Percentiles rank a stretch among this genome's conserved stretches.
Evolutionary conservation across 1,284 basidiomycete species (phyloP).

Genomic region (Rhodotorula sp.): DNA sequence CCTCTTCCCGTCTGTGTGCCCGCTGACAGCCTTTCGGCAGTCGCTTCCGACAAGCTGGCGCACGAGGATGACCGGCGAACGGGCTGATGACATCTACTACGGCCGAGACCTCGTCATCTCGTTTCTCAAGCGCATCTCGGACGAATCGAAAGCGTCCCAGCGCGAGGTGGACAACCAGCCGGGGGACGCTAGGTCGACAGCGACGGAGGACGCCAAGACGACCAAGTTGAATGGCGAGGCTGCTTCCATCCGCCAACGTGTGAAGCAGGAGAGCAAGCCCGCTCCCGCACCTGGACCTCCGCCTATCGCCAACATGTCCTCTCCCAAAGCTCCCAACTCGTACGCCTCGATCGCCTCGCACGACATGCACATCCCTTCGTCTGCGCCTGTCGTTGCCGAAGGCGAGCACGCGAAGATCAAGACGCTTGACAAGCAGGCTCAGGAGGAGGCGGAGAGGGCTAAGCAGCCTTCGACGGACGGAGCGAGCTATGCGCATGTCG

Average conservation of each 20-base stretch:
- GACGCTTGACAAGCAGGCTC: conserved; percentile 1
- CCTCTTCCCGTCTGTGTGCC: not conserved
- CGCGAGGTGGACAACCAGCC: not conserved
- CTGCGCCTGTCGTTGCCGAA: conserved; percentile 2
- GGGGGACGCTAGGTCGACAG: not conserved
- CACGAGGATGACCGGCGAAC: conserved; percentile 15
- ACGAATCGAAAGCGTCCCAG: not conserved
- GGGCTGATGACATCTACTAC: conserved; percentile 4
- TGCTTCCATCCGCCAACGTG: no score
- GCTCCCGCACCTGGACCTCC: no score
- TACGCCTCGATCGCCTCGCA: not conserved
- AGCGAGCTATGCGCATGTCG: not conserved
- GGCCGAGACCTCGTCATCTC: conserved; percentile 17
- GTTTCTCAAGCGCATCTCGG: conserved; percentile 9
- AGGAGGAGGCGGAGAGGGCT: not conserved
- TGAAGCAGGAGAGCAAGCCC: no score
- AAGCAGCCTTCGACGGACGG: conserved; percentile 3
- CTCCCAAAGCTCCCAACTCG: not conserved
- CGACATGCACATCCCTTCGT: not conserved
- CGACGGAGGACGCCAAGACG: not conserved
- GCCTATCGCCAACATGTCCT: not conserved
- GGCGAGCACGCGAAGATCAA: conserved; percentile 1
- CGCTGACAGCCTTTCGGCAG: not conserved
- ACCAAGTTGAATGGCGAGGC: no score
- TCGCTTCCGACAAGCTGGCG: conserved; percentile 14